Conservation (phyloP, 1,139 yeast genomes). For the Magnusiomyces tetraspermus region DNA sequence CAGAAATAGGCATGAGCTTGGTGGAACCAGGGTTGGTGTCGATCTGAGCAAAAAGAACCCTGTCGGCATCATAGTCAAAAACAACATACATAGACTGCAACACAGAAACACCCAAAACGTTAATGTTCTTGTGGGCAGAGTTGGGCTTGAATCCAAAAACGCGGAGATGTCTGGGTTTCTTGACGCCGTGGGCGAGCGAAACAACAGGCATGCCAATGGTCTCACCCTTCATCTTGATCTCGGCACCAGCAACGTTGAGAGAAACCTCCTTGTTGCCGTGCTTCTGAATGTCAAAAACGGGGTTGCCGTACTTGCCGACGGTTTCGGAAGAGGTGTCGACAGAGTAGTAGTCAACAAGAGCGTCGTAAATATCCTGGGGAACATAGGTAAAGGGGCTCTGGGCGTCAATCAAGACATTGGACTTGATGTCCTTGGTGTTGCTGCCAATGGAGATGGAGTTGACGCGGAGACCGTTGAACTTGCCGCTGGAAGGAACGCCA, state of each 20-base stretch:
- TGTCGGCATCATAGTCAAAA: slow-evolving; percentile 1
- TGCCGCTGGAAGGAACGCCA: background rate
- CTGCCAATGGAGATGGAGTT: background rate
- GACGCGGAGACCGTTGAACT: background rate
- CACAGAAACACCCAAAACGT: background rate
- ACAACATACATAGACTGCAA: slow-evolving; percentile 2
- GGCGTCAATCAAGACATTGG: background rate
- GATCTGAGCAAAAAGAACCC: background rate
- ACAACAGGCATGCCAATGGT: background rate
- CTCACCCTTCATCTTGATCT: background rate
- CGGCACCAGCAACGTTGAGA: background rate
- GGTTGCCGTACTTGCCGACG: background rate
- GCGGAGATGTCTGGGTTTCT: background rate
- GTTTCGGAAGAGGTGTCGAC: background rate
- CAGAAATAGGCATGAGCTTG: background rate
- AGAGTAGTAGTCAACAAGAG: background rate
- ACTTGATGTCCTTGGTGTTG: background rate
- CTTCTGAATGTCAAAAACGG: background rate
- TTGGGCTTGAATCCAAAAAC: background rate
- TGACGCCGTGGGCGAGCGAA: background rate
- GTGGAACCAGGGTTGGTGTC: background rate
- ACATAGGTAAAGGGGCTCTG: background rate
- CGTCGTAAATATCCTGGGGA: background rate
- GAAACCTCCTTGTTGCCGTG: background rate
- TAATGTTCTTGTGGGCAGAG: background rate